Evolutionary conservation across 257 asterid genomes (phyloP).

Genomic region (Galeopsis tetrahit): DNA sequence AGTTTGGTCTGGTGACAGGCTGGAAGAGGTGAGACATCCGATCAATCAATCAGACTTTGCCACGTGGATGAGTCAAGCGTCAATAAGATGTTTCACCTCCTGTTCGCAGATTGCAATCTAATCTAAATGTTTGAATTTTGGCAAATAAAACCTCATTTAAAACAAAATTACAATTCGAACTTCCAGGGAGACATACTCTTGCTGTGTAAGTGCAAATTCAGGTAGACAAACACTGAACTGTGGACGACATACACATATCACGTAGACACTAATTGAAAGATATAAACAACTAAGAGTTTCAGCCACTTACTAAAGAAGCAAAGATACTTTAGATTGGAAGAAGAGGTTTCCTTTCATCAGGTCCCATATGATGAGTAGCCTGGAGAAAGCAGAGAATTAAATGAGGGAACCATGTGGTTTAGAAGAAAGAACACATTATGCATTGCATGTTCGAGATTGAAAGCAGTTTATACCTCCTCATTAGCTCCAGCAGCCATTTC

Average conservation of each 20-base stretch:
- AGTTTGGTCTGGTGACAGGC: too few species aligned
- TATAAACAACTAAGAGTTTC: conserved; percentile 18
- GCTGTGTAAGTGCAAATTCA: not conserved
- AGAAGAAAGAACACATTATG: conserved; percentile 25
- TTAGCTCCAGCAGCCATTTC: conserved; percentile 91
- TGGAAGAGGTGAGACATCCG: too few species aligned
- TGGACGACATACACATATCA: conserved; percentile 1
- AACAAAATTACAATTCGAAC: too few species aligned
- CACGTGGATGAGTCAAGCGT: too few species aligned
- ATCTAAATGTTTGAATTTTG: too few species aligned
- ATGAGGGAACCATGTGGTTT: conserved; percentile 22
- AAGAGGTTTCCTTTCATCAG: conserved; percentile 81
- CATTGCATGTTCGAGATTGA: conserved; percentile 31
- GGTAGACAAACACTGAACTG: not conserved
- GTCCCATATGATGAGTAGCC: conserved; percentile 71
- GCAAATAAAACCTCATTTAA: too few species aligned
- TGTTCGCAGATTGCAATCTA: too few species aligned
- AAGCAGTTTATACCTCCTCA: conserved; percentile 63
- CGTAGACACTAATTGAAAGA: conserved; percentile 11
- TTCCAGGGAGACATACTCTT: too few species aligned
- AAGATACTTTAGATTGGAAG: conserved; percentile 59
- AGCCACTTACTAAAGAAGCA: conserved; percentile 38
- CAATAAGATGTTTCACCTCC: too few species aligned
- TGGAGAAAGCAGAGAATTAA: conserved; percentile 43
- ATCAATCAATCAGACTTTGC: too few species aligned